phyloP scores from a whole-genome alignment of 2,329 filamentous ascomycete species.

The Pseudopithomyces chartarum region DNA sequence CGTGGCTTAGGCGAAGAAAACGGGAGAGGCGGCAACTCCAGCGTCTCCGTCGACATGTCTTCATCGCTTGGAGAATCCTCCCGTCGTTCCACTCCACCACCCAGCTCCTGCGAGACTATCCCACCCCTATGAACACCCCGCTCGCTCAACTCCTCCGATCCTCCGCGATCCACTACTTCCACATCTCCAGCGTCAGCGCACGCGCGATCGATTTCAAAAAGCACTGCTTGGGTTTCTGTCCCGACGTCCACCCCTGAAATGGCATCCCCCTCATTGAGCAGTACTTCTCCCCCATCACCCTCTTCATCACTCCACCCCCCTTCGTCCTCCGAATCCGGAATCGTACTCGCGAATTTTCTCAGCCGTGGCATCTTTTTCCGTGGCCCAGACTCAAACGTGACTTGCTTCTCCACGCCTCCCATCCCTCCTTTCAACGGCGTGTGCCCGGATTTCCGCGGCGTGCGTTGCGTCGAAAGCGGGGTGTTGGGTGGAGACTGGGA shows the following conservation, averaged over 20 bases:
- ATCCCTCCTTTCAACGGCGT: constrained; percentile 27
- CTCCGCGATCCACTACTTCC: neutral
- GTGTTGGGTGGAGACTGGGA: constrained; percentile 43
- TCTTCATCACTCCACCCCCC: too few species aligned
- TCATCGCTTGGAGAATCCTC: constrained; percentile 6
- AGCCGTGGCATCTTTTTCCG: constrained; percentile 19
- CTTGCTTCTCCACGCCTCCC: constrained; percentile 32
- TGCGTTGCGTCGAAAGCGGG: constrained; percentile 31
- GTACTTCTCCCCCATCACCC: constrained; percentile 7
- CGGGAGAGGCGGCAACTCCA: neutral
- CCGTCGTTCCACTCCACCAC: constrained; percentile 8
- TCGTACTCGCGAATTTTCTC: constrained; percentile 33
- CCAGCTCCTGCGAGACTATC: constrained; percentile 25
- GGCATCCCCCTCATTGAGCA: neutral
- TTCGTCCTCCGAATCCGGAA: constrained; percentile 44
- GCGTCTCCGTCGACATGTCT: constrained; percentile 7
- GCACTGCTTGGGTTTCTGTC: constrained; percentile 31
- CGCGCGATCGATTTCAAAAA: constrained; percentile 30
- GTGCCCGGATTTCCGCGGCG: constrained; percentile 22
- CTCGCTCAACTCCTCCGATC: constrained; percentile 16
- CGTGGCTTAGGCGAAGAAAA: neutral
- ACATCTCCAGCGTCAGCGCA: constrained; percentile 21
- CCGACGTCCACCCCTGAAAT: constrained; percentile 17
- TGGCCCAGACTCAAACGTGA: constrained; percentile 27
- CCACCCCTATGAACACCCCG: neutral